These are phyloP conservation scores for Cryptococcus wingfieldii DNA, from an alignment of 1,284 basidiomycete species.

Conservation along the genomic window DNA sequence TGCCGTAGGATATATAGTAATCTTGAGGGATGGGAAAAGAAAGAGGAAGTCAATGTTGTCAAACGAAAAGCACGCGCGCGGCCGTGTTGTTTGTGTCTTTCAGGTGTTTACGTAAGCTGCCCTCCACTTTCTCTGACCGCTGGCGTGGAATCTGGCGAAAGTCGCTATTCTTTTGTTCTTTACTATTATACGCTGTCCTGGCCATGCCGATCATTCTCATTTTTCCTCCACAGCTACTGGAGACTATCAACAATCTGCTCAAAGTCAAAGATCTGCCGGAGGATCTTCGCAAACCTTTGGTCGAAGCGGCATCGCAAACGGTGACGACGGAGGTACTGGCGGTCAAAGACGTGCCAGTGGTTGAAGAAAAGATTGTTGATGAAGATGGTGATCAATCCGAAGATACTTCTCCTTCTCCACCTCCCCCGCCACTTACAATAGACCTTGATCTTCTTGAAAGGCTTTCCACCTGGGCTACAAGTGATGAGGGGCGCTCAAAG, in stretches of 20 bases:
- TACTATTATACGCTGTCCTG: too few species aligned
- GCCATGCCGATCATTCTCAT: slow-evolving; percentile 24
- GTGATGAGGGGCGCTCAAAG: not conserved
- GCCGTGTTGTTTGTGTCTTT: not conserved
- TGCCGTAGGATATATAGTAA: not conserved
- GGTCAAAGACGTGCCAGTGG: not conserved
- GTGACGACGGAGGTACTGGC: not conserved
- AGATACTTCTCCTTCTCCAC: not conserved
- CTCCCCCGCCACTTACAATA: slow-evolving; percentile 5
- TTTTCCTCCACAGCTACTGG: slow-evolving; percentile 33
- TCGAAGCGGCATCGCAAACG: not conserved
- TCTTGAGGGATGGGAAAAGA: not conserved
- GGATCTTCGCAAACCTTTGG: slow-evolving; percentile 4
- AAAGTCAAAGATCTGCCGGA: slow-evolving; percentile 15
- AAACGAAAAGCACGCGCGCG: not conserved
- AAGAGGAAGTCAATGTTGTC: not conserved
- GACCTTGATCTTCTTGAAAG: slow-evolving; percentile 5
- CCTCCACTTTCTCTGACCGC: not conserved
- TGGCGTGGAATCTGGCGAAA: too few species aligned
- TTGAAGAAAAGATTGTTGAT: not conserved
- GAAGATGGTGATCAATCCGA: not conserved
- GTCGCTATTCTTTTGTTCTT: too few species aligned
- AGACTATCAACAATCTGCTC: slow-evolving; percentile 23
- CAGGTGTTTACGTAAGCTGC: not conserved
- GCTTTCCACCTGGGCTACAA: slow-evolving; percentile 12